Base-by-base conservation (phyloP, 2,329 filamentous ascomycete species). In the Harringtonia aguacate region DNA sequence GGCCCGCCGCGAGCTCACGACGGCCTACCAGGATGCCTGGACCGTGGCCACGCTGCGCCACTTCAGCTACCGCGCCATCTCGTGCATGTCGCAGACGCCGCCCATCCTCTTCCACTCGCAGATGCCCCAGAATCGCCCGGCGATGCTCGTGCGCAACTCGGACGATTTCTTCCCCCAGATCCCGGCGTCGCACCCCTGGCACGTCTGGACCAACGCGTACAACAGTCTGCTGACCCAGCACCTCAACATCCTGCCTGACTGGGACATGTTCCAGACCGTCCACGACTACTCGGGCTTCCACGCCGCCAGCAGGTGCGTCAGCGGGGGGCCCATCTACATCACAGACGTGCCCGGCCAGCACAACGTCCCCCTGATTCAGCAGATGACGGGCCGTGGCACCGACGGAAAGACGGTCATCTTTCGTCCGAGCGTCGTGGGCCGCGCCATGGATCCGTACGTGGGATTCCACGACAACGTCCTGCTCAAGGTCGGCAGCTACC, bases 41-140 rank as follows among this genome's bases (percentile, higher is more conserved):
- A 80, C 77, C 2, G 75, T 88, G 43, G 78, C 85, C 1, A 79
- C 81, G 9, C 72, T 94, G 9, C 81, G 81, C 12, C 75, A 94
- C 58, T 92, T 98, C 56, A 76, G 78, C 53, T 77, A 74, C 39
- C 83, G 80, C 53, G 77, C 81, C 6, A 94, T 95, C 41, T 90
- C 86, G 4, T 97, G 92, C 77, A 97, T 97, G 89, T 92, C 88
- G 0, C 85, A 92, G 60, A 75, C 82, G 3, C 92, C 92, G 0
- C 83, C 89, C 46, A 81, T 90, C 17, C 69, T 97, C 10, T 95
- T 95, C 63, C 79, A 88, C 58, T 83, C 82, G 1, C 86, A 94
- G 53, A 67, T 95, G 21, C 84, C 84, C 1, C 76, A 70, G n/a
- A 86, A 83, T 57, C 79, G 79, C 40, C 85, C 86, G 0, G 69